These are phyloP conservation scores for Umbelopsis sp. DNA, from an alignment of 192 early-diverging fungal genomes.

Conservation along the genomic window DNA sequence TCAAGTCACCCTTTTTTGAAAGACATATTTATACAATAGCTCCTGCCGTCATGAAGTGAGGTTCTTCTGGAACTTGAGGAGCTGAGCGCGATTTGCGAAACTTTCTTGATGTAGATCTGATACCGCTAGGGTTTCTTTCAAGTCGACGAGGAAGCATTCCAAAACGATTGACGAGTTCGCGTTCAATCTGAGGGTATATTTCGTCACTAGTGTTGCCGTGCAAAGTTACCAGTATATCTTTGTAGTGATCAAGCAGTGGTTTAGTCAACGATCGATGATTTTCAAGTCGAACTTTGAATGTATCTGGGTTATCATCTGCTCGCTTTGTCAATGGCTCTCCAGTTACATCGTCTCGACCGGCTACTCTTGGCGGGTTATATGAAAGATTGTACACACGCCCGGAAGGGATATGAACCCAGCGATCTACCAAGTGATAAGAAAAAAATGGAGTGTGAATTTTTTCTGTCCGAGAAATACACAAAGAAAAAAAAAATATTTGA, in stretches of 20 bases:
- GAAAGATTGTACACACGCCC: conserved; percentile 93
- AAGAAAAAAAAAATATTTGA: background rate
- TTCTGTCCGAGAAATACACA: background rate
- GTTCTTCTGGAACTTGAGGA: background rate
- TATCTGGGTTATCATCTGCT: conserved; percentile 86
- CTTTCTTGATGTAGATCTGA: background rate
- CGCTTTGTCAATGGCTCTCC: conserved; percentile 88
- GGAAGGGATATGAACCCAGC: conserved; percentile 90
- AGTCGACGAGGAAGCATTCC: conserved; percentile 31
- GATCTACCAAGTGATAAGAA: conserved; percentile 57
- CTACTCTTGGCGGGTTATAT: conserved; percentile 88
- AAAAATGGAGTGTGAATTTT: conserved; percentile 18
- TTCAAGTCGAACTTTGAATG: conserved; percentile 70
- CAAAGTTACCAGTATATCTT: conserved; percentile 69
- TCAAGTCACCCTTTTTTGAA: background rate
- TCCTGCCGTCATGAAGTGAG: conserved; percentile 1
- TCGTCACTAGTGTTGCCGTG: conserved; percentile 84
- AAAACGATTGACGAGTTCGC: conserved; percentile 44
- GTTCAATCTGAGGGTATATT: conserved; percentile 87
- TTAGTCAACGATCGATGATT: conserved; percentile 77
- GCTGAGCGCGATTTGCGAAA: background rate
- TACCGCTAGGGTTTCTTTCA: background rate
- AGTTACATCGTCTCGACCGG: conserved; percentile 90
- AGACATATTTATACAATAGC: background rate
- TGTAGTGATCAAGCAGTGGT: conserved; percentile 89